These are phyloP conservation scores for Vickermania ingenoplastis DNA, from an alignment of 208 protist species.

Conservation along the genomic window DNA sequence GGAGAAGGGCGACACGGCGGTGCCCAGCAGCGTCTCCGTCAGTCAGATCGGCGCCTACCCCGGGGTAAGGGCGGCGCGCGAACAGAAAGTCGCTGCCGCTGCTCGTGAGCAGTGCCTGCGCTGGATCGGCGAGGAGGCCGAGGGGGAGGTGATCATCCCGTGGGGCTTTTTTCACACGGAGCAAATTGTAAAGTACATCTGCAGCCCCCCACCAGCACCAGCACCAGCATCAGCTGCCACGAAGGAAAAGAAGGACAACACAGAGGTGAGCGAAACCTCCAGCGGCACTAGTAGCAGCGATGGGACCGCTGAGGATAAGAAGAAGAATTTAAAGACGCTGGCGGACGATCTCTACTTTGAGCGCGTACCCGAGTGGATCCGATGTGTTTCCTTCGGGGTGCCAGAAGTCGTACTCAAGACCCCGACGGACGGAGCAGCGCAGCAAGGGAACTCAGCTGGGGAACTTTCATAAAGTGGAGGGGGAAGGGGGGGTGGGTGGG, in stretches of 20 bases:
- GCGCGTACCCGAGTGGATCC: constrained; percentile 45
- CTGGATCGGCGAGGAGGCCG: constrained; percentile 56
- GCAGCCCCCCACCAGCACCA: constrained; percentile 32
- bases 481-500: too few species aligned
- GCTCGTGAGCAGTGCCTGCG: constrained; percentile 55
- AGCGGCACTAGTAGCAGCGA: background rate
- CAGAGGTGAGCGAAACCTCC: too few species aligned
- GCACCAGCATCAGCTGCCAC: background rate
- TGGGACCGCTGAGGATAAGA: too few species aligned
- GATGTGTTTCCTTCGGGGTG: constrained; percentile 68
- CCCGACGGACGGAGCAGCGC: background rate
- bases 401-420: constrained; percentile 54
- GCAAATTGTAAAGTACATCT: constrained; percentile 68
- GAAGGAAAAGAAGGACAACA: too few species aligned
- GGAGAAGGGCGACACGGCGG: constrained; percentile 10
- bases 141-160: constrained; percentile 81
- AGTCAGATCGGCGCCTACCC: constrained; percentile 58
- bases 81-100: constrained; percentile 60
- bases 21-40: constrained; percentile 46
- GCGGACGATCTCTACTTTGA: constrained; percentile 34
- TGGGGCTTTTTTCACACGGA: constrained; percentile 84
- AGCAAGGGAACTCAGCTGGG: background rate
- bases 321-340: background rate
- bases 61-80: constrained; percentile 48
- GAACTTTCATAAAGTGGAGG: too few species aligned